Evolutionary conservation across 202 grass and related monocot species (phyloP), one percentile per base, ranked within the genome.

Genomic region (Musa balbisiana): DNA sequence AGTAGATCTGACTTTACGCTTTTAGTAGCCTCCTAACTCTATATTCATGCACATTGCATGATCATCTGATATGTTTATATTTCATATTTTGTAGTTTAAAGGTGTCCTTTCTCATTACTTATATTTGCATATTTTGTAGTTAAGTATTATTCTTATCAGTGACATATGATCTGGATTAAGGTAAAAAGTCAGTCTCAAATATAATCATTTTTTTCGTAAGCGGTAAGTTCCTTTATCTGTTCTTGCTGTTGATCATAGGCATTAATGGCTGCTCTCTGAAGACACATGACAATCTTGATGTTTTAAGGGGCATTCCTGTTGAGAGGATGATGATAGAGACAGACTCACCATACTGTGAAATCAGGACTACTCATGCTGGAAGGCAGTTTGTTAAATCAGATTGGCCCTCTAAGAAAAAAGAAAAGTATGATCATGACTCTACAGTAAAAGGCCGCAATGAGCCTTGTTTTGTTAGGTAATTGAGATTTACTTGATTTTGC

Each of bases 321-420:
- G 88, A 91, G 69, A 93, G 84, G 66, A 86, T 93, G 83, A 93
- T 98, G 94, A 83, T 98, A 86, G 94, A 98, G 64, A 98, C 94
- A 55, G 94, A 98, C 67, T 89, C 90, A 51, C 94, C 94, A 55
- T 98, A 98, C 68, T 98, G 94, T 87, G 94, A 91, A 21, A 93
- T 98, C 72, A 98, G 84, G 87, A 98, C 84, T 76, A 92, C 85
- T 68, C 94, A 98, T 88, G 94, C 94, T 66, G 91, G 88, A 73
- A 86, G 87, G 25, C 66, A 89, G 62, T 93, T 87, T 81, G 87
- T 93, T 24, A 98, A 92, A 86, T 98, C 91, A n/a, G 49, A 87
- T 70, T 93, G 94, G 94, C 73, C 88, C 81, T 90, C 88, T 19
- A 93, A 93, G 85, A 98, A 98, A 79, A 98, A 98, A 85, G 90